phyloP scores from a whole-genome alignment of 768 basidiomycete genomes.

The Trametes maxima region DNA sequence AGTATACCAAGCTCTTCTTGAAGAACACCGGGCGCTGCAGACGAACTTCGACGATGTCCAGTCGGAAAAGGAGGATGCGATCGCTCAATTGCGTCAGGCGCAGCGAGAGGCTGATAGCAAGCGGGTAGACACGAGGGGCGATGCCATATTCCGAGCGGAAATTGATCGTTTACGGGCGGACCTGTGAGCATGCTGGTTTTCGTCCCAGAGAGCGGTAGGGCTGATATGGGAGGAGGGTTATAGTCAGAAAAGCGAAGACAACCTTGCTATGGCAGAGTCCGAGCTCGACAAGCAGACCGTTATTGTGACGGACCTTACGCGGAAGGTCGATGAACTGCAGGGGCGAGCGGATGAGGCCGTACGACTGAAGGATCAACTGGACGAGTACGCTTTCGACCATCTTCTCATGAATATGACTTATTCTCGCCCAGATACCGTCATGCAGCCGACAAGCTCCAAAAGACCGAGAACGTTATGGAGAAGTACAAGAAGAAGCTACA shows the following conservation, averaged over 20 bases:
- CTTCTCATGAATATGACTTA: neutral
- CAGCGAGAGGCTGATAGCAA: conserved; percentile 60
- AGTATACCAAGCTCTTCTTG: conserved; percentile 71
- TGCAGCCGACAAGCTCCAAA: conserved; percentile 88
- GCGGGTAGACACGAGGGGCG: conserved; percentile 66
- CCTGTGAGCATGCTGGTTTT: conserved; percentile 63
- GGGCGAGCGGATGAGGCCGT: conserved; percentile 73
- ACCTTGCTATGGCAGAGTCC: conserved; percentile 76
- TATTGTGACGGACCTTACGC: conserved; percentile 70
- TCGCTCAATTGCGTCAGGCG: conserved; percentile 60
- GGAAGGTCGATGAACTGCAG: conserved; percentile 82
- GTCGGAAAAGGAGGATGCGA: conserved; percentile 78
- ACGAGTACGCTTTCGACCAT: conserved; percentile 65
- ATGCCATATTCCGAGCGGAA: conserved; percentile 77
- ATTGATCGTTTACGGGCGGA: conserved; percentile 80
- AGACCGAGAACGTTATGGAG: conserved; percentile 97
- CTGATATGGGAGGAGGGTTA: conserved; percentile 35
- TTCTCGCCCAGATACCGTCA: conserved; percentile 71
- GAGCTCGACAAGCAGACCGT: conserved; percentile 81
- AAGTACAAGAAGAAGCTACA: conserved; percentile 99
- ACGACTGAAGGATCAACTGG: conserved; percentile 88
- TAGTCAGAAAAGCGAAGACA: conserved; percentile 95
- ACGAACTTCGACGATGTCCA: conserved; percentile 74
- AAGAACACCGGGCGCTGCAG: conserved; percentile 76
- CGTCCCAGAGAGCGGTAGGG: neutral